These are phyloP conservation scores for Orbilia brochopaga DNA, from an alignment of 2,329 filamentous ascomycete genomes.

Conservation along the genomic window DNA sequence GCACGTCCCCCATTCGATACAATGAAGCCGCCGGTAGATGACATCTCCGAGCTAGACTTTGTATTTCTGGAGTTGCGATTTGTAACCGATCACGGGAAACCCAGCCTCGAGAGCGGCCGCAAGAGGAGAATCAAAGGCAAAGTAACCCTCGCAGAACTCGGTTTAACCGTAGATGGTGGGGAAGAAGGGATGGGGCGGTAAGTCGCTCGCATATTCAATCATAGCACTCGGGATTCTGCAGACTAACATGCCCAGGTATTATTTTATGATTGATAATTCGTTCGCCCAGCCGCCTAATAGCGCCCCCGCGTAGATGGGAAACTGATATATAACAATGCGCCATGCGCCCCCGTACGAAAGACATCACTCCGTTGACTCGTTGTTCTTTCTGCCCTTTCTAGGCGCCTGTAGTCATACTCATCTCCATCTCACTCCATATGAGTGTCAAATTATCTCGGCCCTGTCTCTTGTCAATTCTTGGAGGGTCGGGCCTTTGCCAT, in stretches of 20 bases:
- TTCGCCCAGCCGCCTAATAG: slow-evolving; percentile 2
- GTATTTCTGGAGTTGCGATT: slow-evolving; percentile 23
- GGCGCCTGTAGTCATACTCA: no score
- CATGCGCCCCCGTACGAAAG: no score
- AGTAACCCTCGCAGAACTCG: slow-evolving; percentile 19
- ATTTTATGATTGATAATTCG: slow-evolving; percentile 44
- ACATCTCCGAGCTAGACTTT: slow-evolving; percentile 5
- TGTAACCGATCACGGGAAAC: slow-evolving; percentile 6
- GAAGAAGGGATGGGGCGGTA: slow-evolving; percentile 28
- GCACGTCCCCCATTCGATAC: slow-evolving; percentile 7
- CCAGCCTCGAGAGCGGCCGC: slow-evolving; percentile 17
- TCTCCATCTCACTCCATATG: slow-evolving; percentile 17
- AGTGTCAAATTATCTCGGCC: slow-evolving; percentile 13
- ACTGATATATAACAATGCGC: no score
- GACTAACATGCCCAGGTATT: slow-evolving; percentile 10
- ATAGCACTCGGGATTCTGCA: neutral
- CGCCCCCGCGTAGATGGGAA: no score
- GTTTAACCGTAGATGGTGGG: slow-evolving; percentile 21
- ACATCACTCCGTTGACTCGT: no score
- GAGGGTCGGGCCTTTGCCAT: slow-evolving; percentile 30
- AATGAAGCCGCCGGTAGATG: slow-evolving; percentile 5
- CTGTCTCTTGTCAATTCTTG: slow-evolving; percentile 25
- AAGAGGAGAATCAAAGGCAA: slow-evolving; percentile 25
- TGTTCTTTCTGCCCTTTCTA: no score
- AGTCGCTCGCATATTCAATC: neutral